Conservation (phyloP, 768 basidiomycete species). For the Suillus spraguei region DNA sequence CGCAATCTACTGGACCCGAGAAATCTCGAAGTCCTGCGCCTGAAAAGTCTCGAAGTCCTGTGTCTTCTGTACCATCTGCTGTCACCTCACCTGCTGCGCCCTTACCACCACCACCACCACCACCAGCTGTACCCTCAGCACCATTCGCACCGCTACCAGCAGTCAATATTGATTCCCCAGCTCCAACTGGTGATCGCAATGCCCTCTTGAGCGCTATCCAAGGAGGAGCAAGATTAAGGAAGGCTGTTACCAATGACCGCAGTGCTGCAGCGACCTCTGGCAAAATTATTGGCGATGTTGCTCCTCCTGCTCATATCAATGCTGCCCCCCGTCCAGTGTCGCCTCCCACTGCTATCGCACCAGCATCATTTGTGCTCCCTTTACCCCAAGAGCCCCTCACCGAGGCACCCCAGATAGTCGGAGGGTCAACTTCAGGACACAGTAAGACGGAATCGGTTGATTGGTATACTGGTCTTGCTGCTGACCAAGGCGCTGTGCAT, state of each 20-base stretch:
- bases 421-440: slow-evolving; percentile 28
- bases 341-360: slow-evolving; percentile 30
- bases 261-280: slow-evolving; percentile 73
- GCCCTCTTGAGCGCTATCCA: slow-evolving; percentile 83
- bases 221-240: slow-evolving; percentile 67
- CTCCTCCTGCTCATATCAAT: slow-evolving; percentile 71
- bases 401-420: slow-evolving; percentile 18
- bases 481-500: slow-evolving; percentile 53
- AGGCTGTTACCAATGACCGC: slow-evolving; percentile 82
- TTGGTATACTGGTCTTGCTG: slow-evolving; percentile 89
- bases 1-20: slow-evolving; percentile 53
- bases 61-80: slow-evolving; percentile 38
- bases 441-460: slow-evolving; percentile 80
- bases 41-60: slow-evolving; percentile 23
- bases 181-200: slow-evolving; percentile 50
- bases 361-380: slow-evolving; percentile 17
- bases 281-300: slow-evolving; percentile 73
- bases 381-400: slow-evolving; percentile 22
- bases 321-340: slow-evolving; percentile 45
- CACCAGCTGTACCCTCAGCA: slow-evolving; percentile 36
- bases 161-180: slow-evolving; percentile 32
- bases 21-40: slow-evolving; percentile 24
- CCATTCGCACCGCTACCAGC: slow-evolving; percentile 34
- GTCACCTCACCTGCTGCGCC: slow-evolving; percentile 37
- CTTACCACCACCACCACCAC: slow-evolving; percentile 37